Evolutionary conservation across 768 basidiomycete species (phyloP).

Genomic region (Russula sp.): DNA sequence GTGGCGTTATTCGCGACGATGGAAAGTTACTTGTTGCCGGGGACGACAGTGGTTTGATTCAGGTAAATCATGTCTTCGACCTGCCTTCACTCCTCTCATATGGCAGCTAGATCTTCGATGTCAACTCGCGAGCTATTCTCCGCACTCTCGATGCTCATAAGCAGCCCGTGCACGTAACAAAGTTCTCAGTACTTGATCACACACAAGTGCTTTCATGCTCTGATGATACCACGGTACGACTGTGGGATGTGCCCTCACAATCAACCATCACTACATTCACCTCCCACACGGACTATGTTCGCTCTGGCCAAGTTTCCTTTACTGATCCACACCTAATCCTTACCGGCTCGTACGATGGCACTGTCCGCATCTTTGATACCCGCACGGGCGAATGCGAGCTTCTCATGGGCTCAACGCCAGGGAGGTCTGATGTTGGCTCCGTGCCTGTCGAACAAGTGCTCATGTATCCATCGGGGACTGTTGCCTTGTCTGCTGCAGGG

Average conservation of each 20-base stretch:
- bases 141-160: constrained; percentile 90
- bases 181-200: constrained; percentile 75
- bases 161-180: constrained; percentile 92
- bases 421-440: constrained; percentile 29
- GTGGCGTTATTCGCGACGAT: constrained; percentile 82
- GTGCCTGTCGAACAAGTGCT: constrained; percentile 86
- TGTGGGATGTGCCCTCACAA: constrained; percentile 95
- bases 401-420: constrained; percentile 48
- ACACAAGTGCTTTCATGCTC: constrained; percentile 91
- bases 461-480: constrained; percentile 84
- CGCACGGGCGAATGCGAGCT: constrained; percentile 82
- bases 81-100: background rate
- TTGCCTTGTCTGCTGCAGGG: constrained; percentile 80
- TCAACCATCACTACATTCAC: constrained; percentile 68
- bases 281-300: constrained; percentile 92
- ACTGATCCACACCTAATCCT: constrained; percentile 78
- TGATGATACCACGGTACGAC: constrained; percentile 87
- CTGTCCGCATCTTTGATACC: constrained; percentile 80
- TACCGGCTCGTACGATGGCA: constrained; percentile 93
- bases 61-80: constrained; percentile 33
- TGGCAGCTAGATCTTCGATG: constrained; percentile 70
- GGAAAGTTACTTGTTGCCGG: constrained; percentile 94
- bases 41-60: constrained; percentile 87
- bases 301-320: constrained; percentile 80
- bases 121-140: constrained; percentile 83